Conservation (phyloP, 495 filamentous ascomycete species). For the Penicillium simplicissimum region DNA sequence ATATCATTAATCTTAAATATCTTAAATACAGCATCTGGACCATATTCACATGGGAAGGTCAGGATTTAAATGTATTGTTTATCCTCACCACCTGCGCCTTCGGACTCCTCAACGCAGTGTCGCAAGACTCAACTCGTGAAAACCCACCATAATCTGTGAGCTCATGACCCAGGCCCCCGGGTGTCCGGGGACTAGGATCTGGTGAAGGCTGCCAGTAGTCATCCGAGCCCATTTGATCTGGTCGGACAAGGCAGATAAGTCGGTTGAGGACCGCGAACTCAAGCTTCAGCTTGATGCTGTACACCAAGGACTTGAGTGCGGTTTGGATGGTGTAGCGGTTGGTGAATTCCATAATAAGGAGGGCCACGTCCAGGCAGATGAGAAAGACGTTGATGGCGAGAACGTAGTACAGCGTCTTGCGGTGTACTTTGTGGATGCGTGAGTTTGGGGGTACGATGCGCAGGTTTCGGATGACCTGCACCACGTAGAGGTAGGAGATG, state of each 20-base stretch:
- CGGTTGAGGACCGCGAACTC: conserved; percentile 21
- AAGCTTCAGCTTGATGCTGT: conserved; percentile 24
- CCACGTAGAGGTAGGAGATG: conserved; percentile 53
- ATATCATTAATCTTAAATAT: conserved; percentile 1
- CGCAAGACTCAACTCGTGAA: conserved; percentile 2
- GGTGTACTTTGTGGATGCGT: conserved; percentile 24
- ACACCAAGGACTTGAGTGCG: conserved; percentile 18
- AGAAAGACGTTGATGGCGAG: conserved; percentile 42
- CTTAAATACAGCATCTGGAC: not conserved
- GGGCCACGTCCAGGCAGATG: conserved; percentile 36
- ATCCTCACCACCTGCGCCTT: not conserved
- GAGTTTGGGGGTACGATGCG: conserved; percentile 28
- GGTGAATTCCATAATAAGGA: conserved; percentile 15
- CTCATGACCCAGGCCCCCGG: conserved; percentile 2
- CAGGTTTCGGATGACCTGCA: conserved; percentile 34
- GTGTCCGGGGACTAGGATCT: not conserved
- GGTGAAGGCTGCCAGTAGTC: conserved; percentile 5
- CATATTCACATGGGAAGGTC: not conserved
- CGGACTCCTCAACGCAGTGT: not conserved
- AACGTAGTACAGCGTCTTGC: conserved; percentile 37
- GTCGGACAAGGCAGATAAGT: conserved; percentile 21
- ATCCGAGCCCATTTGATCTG: not conserved
- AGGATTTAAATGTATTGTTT: not conserved
- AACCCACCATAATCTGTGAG: conserved; percentile 5
- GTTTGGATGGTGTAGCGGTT: conserved; percentile 16